Evolutionary conservation across 1,139 yeast species (phyloP).

Genomic region (Ogataea hybrid): DNA sequence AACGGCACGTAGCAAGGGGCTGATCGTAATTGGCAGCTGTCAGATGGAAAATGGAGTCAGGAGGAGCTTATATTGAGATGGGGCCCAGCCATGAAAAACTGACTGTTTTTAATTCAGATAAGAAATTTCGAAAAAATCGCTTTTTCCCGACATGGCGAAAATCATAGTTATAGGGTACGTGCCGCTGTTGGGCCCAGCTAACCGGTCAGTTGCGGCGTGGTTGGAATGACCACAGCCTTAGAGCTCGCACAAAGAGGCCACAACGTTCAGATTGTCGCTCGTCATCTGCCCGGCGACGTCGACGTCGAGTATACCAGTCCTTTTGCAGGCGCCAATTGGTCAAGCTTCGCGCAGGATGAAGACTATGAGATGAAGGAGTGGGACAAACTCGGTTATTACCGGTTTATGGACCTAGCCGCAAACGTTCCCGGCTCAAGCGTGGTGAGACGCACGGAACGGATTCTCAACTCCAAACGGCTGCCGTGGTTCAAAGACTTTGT

Average conservation of each 20-base stretch:
- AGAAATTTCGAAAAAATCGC: conserved; percentile 18
- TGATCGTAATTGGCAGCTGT: too few species aligned
- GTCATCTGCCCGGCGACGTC: conserved; percentile 55
- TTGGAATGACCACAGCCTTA: conserved; percentile 63
- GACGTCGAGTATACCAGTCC: conserved; percentile 59
- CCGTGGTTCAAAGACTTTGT: conserved; percentile 50
- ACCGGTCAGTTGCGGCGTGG: conserved; percentile 45
- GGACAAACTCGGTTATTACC: conserved; percentile 43
- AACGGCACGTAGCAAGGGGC: too few species aligned
- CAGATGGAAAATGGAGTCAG: too few species aligned
- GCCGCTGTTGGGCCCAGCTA: not conserved
- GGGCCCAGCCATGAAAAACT: too few species aligned
- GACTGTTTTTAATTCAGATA: conserved; percentile 2
- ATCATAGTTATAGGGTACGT: conserved; percentile 38
- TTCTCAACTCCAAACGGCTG: conserved; percentile 31
- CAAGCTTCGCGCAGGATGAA: conserved; percentile 40
- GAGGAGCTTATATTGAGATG: too few species aligned
- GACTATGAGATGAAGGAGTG: conserved; percentile 37
- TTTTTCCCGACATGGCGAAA: conserved; percentile 9
- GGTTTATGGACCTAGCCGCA: conserved; percentile 40
- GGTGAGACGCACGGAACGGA: conserved; percentile 33
- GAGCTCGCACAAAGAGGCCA: conserved; percentile 44
- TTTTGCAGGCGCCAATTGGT: conserved; percentile 83
- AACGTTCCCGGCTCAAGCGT: conserved; percentile 50
- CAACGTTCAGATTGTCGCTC: conserved; percentile 49